Evolutionary conservation across 1,139 yeast genomes (phyloP), one percentile per base, ranked within the genome.

Genomic region (Suhomyces taliae): DNA sequence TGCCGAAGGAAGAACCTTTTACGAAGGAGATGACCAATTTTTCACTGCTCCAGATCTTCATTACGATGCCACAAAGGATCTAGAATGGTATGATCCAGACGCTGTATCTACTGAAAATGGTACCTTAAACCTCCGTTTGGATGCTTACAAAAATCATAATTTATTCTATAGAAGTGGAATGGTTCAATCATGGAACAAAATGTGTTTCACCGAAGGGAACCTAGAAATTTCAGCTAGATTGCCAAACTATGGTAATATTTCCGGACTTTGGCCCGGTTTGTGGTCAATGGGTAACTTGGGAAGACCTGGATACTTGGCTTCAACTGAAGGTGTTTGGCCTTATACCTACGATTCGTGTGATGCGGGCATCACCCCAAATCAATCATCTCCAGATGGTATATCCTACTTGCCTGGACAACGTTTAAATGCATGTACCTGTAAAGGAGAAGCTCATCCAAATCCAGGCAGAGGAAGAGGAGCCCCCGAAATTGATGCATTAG

Each of bases 41-140:
- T 65, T 64, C 54, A 56, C 57, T 19, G 68, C 66, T 8, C 61
- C 60, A 1, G 66, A 65, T 47, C 40, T 64, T 32, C 62, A 65
- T 48, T 65, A 65, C 47, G 67, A 54, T 46, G 69, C 68, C 43
- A 65, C 69, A 33, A 55, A 59, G 37, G 69, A 65, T 45, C 59
- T 65, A 55, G 69, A 65, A 47, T 65, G 69, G 69, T 65, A 65
- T 50, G 67, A 62, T 40, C 69, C 69, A 4, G 69, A 65, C 40
- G 69, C 69, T 2, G 67, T 56, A n/a, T 55, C 61, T 36, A 65
- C 69, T 8, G 56, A 54, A n/a, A 56, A 63, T 43, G 69, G 69
- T 6, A 60, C 67, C 0, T 51, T 65, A 36, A 50, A 53, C 37
- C 50, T 65, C 34, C 49, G 60, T 7, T 58, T 65, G 65, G 69